Conservation (phyloP, 768 basidiomycete genomes). For the Mycena venus region DNA sequence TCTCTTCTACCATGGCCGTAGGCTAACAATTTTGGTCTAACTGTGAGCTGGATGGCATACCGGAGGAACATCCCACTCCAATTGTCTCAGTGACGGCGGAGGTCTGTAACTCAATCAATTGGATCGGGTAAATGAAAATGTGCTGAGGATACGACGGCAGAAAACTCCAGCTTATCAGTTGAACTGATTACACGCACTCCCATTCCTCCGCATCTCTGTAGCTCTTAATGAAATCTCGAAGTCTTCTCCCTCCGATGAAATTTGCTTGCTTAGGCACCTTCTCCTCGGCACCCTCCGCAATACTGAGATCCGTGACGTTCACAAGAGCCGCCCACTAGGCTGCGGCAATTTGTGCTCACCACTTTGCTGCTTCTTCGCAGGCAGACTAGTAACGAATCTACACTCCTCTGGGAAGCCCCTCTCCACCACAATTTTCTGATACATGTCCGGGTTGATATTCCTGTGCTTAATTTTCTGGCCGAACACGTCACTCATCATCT, state of each 20-base stretch:
- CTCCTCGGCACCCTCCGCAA: constrained; percentile 41
- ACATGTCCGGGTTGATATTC: constrained; percentile 37
- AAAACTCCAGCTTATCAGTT: too few relatives aligned
- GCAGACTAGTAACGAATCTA: too few relatives aligned
- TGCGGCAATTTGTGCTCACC: too few relatives aligned
- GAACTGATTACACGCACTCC: neutral
- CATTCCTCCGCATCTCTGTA: constrained; percentile 21
- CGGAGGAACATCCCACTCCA: too few relatives aligned
- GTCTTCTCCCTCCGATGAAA: constrained; percentile 38
- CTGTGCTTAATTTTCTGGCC: constrained; percentile 46
- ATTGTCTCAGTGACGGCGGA: too few relatives aligned
- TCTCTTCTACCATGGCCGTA: too few relatives aligned
- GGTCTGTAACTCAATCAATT: too few relatives aligned
- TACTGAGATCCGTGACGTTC: constrained; percentile 29
- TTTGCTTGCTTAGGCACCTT: constrained; percentile 31
- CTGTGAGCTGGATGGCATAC: too few relatives aligned
- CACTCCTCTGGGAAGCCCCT: constrained; percentile 35
- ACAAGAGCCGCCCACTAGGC: constrained; percentile 36
- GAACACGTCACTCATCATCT: constrained; percentile 40
- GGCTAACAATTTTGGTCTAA: too few relatives aligned
- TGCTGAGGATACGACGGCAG: too few relatives aligned
- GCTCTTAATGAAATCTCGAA: constrained; percentile 40
- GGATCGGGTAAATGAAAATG: too few relatives aligned
- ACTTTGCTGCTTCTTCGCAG: too few relatives aligned
- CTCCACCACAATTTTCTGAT: constrained; percentile 21